A percentile compares a stretch with the other conserved stretches of the same genome.
These are phyloP conservation scores for Mrakiaceae sp. DNA, from an alignment of 1,284 basidiomycete genomes.

Conservation along the genomic window DNA sequence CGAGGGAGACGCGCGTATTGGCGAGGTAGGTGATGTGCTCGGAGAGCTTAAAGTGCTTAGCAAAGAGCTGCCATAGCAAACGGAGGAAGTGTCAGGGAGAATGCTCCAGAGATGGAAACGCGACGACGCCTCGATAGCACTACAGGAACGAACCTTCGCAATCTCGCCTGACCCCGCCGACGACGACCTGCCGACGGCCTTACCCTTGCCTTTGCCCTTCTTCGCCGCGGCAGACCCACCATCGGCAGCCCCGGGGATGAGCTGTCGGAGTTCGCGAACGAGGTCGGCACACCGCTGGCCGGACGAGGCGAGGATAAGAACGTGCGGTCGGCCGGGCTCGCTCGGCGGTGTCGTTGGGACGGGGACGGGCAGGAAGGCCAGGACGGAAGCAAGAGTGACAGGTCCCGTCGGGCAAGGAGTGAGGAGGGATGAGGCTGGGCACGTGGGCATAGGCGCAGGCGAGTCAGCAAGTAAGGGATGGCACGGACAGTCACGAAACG, in stretches of 20 bases:
- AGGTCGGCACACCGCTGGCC: constrained; percentile 36
- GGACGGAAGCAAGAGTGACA: neutral
- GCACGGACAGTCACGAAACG: neutral
- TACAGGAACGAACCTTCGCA: constrained; percentile 29
- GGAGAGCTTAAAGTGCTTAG: constrained; percentile 36
- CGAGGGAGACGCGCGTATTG: constrained; percentile 32
- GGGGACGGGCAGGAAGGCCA: neutral
- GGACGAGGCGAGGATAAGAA: constrained; percentile 32
- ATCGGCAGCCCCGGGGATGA: constrained; percentile 13
- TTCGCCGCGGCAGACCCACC: neutral
- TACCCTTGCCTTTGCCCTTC: constrained; percentile 3
- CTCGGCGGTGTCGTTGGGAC: constrained; percentile 4
- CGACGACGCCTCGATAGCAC: neutral
- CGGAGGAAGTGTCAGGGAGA: neutral
- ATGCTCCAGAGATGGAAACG: neutral
- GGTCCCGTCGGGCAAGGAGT: neutral
- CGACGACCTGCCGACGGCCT: neutral
- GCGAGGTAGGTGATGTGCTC: constrained; percentile 35
- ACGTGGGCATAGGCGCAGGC: neutral
- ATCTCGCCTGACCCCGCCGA: constrained; percentile 28
- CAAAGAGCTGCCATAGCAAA: constrained; percentile 29
- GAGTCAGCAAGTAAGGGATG: neutral
- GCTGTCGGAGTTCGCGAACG: constrained; percentile 29
- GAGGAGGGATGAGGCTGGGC: neutral
- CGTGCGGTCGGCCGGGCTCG: constrained; percentile 24